A percentile compares a stretch with the other conserved stretches of the same genome.
These are phyloP conservation scores for Fusarium sp. DNA, from an alignment of 2,329 filamentous ascomycete genomes.

Conservation along the genomic window DNA sequence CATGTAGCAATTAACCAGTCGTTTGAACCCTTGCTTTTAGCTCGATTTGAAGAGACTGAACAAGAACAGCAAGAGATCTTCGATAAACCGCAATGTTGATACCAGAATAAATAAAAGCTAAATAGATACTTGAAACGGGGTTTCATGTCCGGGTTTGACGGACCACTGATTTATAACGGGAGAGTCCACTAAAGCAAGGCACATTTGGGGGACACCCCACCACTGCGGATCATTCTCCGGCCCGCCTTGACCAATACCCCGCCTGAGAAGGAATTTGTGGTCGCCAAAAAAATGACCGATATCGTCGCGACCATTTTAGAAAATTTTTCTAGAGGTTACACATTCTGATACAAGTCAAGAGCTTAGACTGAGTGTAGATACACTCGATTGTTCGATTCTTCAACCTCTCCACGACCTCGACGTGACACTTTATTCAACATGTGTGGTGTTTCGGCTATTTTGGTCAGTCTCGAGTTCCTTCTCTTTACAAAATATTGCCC, in stretches of 20 bases:
- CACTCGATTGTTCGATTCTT: slow-evolving; percentile 7
- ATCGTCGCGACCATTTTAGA: slow-evolving; percentile 27
- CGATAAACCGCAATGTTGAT: background rate
- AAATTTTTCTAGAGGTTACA: slow-evolving; percentile 30
- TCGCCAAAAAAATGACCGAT: slow-evolving; percentile 32
- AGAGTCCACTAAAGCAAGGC: slow-evolving; percentile 15
- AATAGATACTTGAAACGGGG: background rate
- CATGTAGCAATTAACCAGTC: background rate
- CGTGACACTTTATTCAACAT: slow-evolving; percentile 29
- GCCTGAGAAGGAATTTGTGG: slow-evolving; percentile 23
- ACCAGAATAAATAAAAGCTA: background rate
- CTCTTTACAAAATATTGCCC: slow-evolving; percentile 16
- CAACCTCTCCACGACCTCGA: slow-evolving; percentile 4
- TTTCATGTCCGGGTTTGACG: background rate
- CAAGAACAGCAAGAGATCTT: background rate
- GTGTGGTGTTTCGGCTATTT: slow-evolving; percentile 40
- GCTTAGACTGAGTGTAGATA: slow-evolving; percentile 17
- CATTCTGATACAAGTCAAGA: slow-evolving; percentile 17
- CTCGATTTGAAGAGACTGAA: too few relatives aligned
- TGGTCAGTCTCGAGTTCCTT: slow-evolving; percentile 24
- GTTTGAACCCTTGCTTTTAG: background rate
- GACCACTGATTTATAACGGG: background rate
- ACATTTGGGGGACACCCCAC: slow-evolving; percentile 10
- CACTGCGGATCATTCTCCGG: slow-evolving; percentile 29
- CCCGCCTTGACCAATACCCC: slow-evolving; percentile 30